Conservation (phyloP, 768 basidiomycete species). For the Scleroderma citrinum region DNA sequence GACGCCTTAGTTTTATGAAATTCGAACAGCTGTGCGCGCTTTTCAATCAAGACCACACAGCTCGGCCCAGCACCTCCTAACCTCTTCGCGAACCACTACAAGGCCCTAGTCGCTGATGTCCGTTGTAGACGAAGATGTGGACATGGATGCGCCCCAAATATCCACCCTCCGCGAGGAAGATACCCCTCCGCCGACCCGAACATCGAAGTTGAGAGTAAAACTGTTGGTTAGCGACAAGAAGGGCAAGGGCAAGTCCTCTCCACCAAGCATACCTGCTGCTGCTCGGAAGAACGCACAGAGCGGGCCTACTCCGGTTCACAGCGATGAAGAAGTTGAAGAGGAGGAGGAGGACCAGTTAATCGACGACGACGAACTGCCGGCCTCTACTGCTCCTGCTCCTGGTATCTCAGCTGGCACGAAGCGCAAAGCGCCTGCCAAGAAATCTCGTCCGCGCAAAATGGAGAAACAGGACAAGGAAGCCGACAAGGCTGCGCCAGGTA, state of each 20-base stretch:
- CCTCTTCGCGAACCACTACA: neutral
- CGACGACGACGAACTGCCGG: constrained; percentile 47
- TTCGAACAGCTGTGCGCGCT: neutral
- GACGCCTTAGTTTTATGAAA: neutral
- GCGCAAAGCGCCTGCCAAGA: constrained; percentile 42
- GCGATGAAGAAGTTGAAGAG: constrained; percentile 51
- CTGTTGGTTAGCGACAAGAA: constrained; percentile 43
- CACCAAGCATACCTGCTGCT: constrained; percentile 20
- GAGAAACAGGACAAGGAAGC: constrained; percentile 39
- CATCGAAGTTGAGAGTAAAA: constrained; percentile 44
- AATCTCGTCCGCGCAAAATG: constrained; percentile 49
- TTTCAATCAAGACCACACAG: neutral
- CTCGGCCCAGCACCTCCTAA: neutral
- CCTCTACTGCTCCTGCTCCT: constrained; percentile 22
- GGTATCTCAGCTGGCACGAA: constrained; percentile 37
- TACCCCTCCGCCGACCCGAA: constrained; percentile 52
- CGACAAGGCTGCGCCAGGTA: constrained; percentile 39
- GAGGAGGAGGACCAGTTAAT: constrained; percentile 79
- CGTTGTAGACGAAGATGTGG: constrained; percentile 38
- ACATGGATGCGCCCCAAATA: constrained; percentile 80
- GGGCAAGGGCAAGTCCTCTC: constrained; percentile 29
- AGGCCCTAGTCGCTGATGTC: neutral
- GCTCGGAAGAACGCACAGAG: constrained; percentile 19
- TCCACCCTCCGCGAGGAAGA: constrained; percentile 72
- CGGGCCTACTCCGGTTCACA: constrained; percentile 12